Evolutionary conservation across 805 yeast genomes (phyloP), one percentile per base, ranked within the genome.

Genomic region (Ogataea haglerorum): DNA sequence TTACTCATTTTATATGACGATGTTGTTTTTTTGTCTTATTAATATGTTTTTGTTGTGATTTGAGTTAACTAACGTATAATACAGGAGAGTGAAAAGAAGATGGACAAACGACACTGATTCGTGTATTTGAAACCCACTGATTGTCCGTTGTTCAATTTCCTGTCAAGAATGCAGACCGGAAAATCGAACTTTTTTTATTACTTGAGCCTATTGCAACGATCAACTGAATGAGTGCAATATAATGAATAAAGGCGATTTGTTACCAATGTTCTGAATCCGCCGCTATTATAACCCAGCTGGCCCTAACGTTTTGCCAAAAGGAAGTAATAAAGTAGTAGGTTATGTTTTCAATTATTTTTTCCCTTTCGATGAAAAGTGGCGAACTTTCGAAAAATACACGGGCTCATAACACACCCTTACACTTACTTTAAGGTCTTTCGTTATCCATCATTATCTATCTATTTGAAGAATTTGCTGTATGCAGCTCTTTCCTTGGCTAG

Each of bases 401-500:
- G 44, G 36, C 41, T 22, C 38, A 15, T 26, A 34, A 40, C 45
- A 28, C 42, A 27, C 22, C 42, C 34, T 7, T 33, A 27, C 42
- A 38, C 36, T 7, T 8, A 19, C 10, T 6, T 19, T 19, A 7
- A 19, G 9, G 18, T 17, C 8, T 24, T 13, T 19, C 21, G 22
- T 18, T n/a, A 19, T 10, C n/a, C 16, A 26, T 29, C 21, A 26
- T 29, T 29, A 15, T 24, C 9, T 33, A 25, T 28, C 12, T 36
- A 38, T 8, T 58, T 42, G 50, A 85, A 85, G 69, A 85, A 78
- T 59, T 83, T 85, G 40, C 85, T 69, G 68, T 81, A 73, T 1
- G 89, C 86, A 52, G 80, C 82, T 67, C 79, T 84, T 55, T 84
- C 85, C 58, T 80, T 81, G 38, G 81, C 78, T 40, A 68, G 72